These are phyloP conservation scores for Solidago caesia DNA, from an alignment of 129 eudicot genomes.

Conservation along the genomic window DNA sequence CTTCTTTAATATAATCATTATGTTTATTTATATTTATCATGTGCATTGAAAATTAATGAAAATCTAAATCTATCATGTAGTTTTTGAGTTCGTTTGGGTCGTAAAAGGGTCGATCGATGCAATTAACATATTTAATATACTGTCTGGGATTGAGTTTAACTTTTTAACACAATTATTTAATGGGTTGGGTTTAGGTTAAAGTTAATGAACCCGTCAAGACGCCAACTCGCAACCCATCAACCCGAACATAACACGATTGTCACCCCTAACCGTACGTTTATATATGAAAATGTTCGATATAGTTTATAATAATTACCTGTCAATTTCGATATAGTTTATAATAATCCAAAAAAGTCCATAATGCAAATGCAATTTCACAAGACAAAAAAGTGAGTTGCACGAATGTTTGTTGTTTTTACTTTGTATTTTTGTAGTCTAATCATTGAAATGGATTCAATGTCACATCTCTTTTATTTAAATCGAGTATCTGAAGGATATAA, in stretches of 20 bases:
- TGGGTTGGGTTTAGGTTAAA: background rate
- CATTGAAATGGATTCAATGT: constrained; percentile 7
- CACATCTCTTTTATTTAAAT: background rate
- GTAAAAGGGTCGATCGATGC: too few relatives aligned
- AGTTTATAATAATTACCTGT: background rate
- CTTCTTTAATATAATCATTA: too few relatives aligned
- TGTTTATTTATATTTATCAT: too few relatives aligned
- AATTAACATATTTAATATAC: too few relatives aligned
- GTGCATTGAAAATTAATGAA: too few relatives aligned
- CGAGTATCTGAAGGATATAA: background rate
- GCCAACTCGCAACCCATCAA: background rate
- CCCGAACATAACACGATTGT: background rate
- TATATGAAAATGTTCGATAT: too few relatives aligned
- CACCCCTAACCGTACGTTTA: too few relatives aligned
- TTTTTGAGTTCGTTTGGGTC: too few relatives aligned
- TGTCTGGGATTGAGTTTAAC: too few relatives aligned
- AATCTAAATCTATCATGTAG: too few relatives aligned
- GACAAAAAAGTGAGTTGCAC: constrained; percentile 16
- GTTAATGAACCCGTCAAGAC: background rate
- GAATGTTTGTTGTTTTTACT: constrained; percentile 11
- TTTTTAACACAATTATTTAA: too few relatives aligned
- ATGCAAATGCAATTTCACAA: background rate
- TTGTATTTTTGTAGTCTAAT: constrained; percentile 2
- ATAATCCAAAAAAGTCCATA: background rate
- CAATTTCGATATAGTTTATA: background rate